These are phyloP conservation scores for Solanum chilense DNA, from an alignment of 257 asterid genomes.

Conservation along the genomic window DNA sequence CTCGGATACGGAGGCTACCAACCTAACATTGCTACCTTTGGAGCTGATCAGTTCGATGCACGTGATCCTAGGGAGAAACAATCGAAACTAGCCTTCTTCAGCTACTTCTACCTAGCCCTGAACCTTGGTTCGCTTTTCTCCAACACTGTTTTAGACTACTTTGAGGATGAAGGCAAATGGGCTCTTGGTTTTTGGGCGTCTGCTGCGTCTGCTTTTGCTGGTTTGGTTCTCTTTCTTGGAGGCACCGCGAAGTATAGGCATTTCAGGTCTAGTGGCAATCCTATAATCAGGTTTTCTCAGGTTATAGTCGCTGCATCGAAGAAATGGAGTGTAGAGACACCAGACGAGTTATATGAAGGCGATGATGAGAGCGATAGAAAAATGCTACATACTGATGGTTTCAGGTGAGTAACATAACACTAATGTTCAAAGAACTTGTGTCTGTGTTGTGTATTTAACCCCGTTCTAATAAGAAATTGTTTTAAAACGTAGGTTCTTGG, in stretches of 20 bases:
- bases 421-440: not conserved
- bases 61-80: constrained; percentile 50
- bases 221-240: constrained; percentile 55
- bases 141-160: constrained; percentile 66
- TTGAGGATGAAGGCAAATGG: constrained; percentile 88
- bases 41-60: constrained; percentile 88
- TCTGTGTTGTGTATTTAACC: not conserved
- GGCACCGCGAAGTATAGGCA: constrained; percentile 67
- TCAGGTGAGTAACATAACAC: constrained; percentile 44
- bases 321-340: constrained; percentile 28
- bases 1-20: constrained; percentile 96
- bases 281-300: constrained; percentile 64
- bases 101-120: constrained; percentile 78
- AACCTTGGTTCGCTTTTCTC: constrained; percentile 93
- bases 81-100: constrained; percentile 77
- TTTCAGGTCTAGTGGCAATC: constrained; percentile 76
- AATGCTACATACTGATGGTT: constrained; percentile 79
- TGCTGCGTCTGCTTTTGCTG: constrained; percentile 64
- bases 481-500: constrained; percentile 47
- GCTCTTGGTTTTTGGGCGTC: constrained; percentile 90
- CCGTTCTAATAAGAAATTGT: not conserved
- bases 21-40: constrained; percentile 86
- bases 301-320: constrained; percentile 67
- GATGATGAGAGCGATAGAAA: constrained; percentile 28
- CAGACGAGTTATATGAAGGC: constrained; percentile 26